A percentile compares a stretch with the other conserved stretches of the same genome.
These are phyloP conservation scores for Purpureocillium takamizusanense DNA, from an alignment of 2,329 filamentous ascomycete genomes.

Conservation along the genomic window DNA sequence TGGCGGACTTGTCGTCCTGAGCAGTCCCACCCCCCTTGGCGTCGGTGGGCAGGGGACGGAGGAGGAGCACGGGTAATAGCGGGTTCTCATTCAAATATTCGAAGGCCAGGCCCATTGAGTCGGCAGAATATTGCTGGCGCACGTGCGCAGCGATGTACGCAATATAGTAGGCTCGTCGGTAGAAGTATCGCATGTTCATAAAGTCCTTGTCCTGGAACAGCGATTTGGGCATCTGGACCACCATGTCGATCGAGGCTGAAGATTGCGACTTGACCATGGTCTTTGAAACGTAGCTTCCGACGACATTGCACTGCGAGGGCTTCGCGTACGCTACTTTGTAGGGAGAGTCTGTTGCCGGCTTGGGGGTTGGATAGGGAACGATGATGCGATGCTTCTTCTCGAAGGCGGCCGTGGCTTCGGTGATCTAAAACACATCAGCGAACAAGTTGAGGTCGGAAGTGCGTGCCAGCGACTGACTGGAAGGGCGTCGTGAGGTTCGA, in stretches of 20 bases:
- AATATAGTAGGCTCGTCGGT: constrained; percentile 87
- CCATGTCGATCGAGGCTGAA: constrained; percentile 63
- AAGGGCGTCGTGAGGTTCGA: constrained; percentile 37
- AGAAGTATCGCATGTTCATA: constrained; percentile 85
- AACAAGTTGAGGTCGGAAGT: not conserved
- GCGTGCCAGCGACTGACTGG: constrained; percentile 31
- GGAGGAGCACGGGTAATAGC: constrained; percentile 59
- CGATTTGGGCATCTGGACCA: constrained; percentile 71
- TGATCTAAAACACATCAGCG: constrained; percentile 40
- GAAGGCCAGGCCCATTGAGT: constrained; percentile 51
- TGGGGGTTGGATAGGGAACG: constrained; percentile 81
- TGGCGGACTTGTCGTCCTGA: constrained; percentile 9
- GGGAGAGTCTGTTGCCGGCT: constrained; percentile 63
- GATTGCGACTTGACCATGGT: constrained; percentile 60
- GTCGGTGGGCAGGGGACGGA: constrained; percentile 24
- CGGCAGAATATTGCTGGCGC: constrained; percentile 39
- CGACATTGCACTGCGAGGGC: constrained; percentile 73
- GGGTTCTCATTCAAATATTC: constrained; percentile 62
- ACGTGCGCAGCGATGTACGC: constrained; percentile 70
- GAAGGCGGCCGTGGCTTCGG: constrained; percentile 57
- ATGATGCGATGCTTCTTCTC: constrained; percentile 58
- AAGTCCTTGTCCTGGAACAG: constrained; percentile 94
- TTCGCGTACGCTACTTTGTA: constrained; percentile 75
- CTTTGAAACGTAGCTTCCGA: constrained; percentile 76
- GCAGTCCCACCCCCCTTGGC: constrained; percentile 9